These are phyloP conservation scores for barrel medic (Medicago truncatula) DNA, from an alignment of 306 rosid species.

Conservation along the genomic window DNA sequence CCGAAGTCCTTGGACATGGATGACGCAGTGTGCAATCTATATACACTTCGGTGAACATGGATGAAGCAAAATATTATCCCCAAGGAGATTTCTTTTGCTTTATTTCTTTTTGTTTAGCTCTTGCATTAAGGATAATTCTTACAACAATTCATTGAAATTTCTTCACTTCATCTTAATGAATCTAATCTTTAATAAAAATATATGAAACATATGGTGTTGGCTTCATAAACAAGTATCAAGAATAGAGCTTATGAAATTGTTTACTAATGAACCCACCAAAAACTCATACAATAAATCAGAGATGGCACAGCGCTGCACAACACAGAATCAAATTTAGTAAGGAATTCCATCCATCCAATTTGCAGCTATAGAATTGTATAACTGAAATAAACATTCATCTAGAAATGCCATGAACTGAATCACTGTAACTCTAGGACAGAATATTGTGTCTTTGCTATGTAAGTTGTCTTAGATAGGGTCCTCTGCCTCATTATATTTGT, in stretches of 20 bases:
- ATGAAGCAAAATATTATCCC: slow-evolving; percentile 1
- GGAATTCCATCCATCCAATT: too few relatives aligned
- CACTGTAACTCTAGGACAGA: too few relatives aligned
- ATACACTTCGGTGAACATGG: not conserved
- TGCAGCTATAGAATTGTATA: too few relatives aligned
- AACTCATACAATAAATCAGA: not conserved
- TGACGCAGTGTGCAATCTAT: not conserved
- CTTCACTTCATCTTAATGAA: not conserved
- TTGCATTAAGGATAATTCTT: not conserved
- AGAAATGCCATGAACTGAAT: too few relatives aligned
- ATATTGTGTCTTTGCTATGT: too few relatives aligned
- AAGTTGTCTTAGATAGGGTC: too few relatives aligned
- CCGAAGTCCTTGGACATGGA: not conserved
- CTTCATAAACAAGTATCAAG: not conserved
- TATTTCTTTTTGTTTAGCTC: not conserved
- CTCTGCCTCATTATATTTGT: too few relatives aligned
- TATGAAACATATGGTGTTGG: not conserved
- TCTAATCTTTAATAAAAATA: not conserved
- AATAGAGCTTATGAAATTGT: not conserved
- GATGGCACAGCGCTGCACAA: too few relatives aligned
- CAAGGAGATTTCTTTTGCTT: not conserved
- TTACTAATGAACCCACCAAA: not conserved
- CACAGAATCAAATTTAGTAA: too few relatives aligned
- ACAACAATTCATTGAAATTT: not conserved
- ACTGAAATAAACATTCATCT: too few relatives aligned